Conservation (phyloP, 768 basidiomycete genomes). For the Leucocoprinus birnbaumii region DNA sequence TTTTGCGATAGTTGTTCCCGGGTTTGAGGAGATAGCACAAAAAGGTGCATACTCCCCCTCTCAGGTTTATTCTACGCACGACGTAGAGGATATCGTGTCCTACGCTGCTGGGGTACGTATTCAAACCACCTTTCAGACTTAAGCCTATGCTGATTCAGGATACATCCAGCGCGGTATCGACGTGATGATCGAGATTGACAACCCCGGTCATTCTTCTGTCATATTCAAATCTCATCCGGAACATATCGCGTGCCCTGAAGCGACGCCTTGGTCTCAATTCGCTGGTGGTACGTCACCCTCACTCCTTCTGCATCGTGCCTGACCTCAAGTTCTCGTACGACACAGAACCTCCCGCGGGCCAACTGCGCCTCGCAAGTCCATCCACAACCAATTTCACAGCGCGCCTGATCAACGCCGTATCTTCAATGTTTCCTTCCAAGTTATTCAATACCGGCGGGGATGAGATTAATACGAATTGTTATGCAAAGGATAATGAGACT, state of each 20-base stretch:
- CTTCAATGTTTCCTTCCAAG: conserved; percentile 48
- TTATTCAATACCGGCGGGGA: conserved; percentile 83
- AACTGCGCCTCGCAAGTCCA: conserved; percentile 68
- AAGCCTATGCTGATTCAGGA: conserved; percentile 1
- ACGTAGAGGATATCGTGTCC: conserved; percentile 54
- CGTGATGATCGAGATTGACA: conserved; percentile 77
- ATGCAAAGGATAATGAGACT: conserved; percentile 57
- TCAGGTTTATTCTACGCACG: conserved; percentile 49
- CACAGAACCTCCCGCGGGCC: conserved; percentile 83
- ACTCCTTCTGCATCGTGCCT: too few species aligned
- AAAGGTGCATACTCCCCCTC: conserved; percentile 65
- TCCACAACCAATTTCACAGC: conserved; percentile 59
- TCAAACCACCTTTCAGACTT: conserved; percentile 26
- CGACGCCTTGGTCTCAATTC: conserved; percentile 55
- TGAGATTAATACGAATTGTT: conserved; percentile 71
- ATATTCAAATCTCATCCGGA: conserved; percentile 70
- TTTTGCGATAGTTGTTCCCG: conserved; percentile 64
- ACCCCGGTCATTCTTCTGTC: conserved; percentile 75
- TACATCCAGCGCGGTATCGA: conserved; percentile 72
- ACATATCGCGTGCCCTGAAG: conserved; percentile 62
- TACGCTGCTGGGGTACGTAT: conserved; percentile 64
- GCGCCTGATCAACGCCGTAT: conserved; percentile 49
- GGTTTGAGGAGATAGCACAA: conserved; percentile 56
- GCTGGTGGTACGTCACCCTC: too few species aligned
- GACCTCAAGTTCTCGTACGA: too few species aligned